Percentiles rank a stretch among this genome's conserved stretches.
phyloP scores from a whole-genome alignment of 805 yeast species.

The Hanseniaspora vineae region DNA sequence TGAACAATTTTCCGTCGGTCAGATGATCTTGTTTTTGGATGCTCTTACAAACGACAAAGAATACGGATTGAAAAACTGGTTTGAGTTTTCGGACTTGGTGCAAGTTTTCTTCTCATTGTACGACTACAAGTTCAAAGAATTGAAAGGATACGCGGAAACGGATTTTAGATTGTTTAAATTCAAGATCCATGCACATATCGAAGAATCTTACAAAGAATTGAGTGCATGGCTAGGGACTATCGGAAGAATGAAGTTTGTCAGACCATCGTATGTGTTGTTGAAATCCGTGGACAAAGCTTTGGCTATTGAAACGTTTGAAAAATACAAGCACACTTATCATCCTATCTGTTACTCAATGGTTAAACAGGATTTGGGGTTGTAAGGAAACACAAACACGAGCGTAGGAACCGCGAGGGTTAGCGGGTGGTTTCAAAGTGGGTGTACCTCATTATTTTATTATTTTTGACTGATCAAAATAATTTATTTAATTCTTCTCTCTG shows the following conservation, averaged over 20 bases:
- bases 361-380: conserved; percentile 59
- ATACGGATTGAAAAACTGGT: conserved; percentile 28
- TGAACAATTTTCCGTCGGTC: conserved; percentile 52
- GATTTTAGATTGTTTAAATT: conserved; percentile 65
- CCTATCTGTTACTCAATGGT: conserved; percentile 78
- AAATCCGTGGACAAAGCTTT: conserved; percentile 48
- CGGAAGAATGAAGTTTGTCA: conserved; percentile 88
- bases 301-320: conserved; percentile 54
- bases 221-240: conserved; percentile 84
- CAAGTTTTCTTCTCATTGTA: conserved; percentile 27
- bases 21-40: conserved; percentile 69
- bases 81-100: conserved; percentile 22
- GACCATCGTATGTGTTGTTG: conserved; percentile 69
- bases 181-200: conserved; percentile 41
- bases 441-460: no score
- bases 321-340: conserved; percentile 52
- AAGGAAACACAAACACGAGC: no score
- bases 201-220: conserved; percentile 34
- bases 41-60: conserved; percentile 41
- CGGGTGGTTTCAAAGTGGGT: no score
- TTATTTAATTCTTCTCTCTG: no score
- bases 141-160: conserved; percentile 67
- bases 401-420: no score
- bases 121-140: conserved; percentile 26
- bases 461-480: no score